Percentiles rank a stretch among this genome's conserved stretches.
Evolutionary conservation across 768 basidiomycete genomes (phyloP).

Genomic region (Boletus sensibilis): DNA sequence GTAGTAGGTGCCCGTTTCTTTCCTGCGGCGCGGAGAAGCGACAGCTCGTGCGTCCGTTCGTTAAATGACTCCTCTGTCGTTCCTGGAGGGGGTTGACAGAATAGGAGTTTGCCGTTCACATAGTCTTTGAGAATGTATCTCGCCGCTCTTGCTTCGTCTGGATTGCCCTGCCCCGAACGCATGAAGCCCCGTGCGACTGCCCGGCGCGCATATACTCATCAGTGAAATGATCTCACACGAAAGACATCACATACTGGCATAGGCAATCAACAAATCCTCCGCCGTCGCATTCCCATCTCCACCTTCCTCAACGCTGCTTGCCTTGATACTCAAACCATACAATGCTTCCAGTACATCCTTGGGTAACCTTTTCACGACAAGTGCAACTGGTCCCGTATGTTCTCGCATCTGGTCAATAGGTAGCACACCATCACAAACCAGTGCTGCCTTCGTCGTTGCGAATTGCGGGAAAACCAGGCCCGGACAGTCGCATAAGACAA

Average conservation of each 20-base stretch:
- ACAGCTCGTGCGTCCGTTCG: slow-evolving; percentile 57
- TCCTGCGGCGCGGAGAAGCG: slow-evolving; percentile 57
- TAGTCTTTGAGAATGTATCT: slow-evolving; percentile 95
- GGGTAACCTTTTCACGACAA: slow-evolving; percentile 79
- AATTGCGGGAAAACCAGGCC: slow-evolving; percentile 99
- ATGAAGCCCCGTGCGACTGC: slow-evolving; percentile 91
- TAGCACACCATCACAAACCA: slow-evolving; percentile 94
- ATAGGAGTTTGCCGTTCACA: slow-evolving; percentile 90
- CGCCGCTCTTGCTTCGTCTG: slow-evolving; percentile 93
- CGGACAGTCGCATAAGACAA: slow-evolving; percentile 94
- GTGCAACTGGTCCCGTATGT: slow-evolving; percentile 76
- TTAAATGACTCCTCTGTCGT: slow-evolving; percentile 72
- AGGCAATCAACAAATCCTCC: slow-evolving; percentile 80
- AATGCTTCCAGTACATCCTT: slow-evolving; percentile 81
- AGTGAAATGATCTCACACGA: background rate
- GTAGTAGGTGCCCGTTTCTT: slow-evolving; percentile 90
- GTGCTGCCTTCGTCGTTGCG: slow-evolving; percentile 91
- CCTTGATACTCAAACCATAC: slow-evolving; percentile 81
- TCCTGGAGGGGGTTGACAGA: slow-evolving; percentile 85
- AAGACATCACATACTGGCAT: slow-evolving; percentile 73
- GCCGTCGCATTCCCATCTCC: slow-evolving; percentile 74
- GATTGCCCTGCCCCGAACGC: slow-evolving; percentile 93
- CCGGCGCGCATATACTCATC: slow-evolving; percentile 14
- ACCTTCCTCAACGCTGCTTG: slow-evolving; percentile 70
- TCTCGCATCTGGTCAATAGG: slow-evolving; percentile 98